These are phyloP conservation scores for Halteria grandinella DNA, from an alignment of 73 alveolate genomes.

Conservation along the genomic window DNA sequence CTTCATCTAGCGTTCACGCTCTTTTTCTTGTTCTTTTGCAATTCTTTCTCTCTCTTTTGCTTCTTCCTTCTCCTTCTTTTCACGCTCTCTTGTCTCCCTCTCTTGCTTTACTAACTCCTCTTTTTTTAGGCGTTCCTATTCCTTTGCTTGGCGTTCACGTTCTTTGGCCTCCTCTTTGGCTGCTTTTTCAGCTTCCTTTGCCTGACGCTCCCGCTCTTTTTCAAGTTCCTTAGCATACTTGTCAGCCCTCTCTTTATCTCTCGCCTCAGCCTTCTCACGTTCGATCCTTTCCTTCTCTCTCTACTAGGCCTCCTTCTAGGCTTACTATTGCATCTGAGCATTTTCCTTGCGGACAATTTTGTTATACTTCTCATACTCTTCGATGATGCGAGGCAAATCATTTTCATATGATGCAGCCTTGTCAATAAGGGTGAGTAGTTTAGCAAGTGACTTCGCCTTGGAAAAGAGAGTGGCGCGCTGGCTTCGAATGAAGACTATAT, in stretches of 20 bases:
- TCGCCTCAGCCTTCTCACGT: neutral
- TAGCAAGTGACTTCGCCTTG: neutral
- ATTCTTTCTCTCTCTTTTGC: neutral
- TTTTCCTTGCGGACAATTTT: conserved; percentile 21
- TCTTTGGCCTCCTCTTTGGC: conserved; percentile 16
- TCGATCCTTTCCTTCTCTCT: conserved; percentile 6
- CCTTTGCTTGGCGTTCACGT: neutral
- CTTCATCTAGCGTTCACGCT: conserved; percentile 22
- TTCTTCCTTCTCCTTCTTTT: conserved; percentile 17
- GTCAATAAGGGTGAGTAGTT: neutral
- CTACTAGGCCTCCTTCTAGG: neutral
- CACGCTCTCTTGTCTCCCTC: neutral
- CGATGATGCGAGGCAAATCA: conserved; percentile 5
- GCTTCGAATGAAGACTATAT: neutral
- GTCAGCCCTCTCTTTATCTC: neutral
- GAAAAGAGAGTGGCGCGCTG: neutral
- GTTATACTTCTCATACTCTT: conserved; percentile 19
- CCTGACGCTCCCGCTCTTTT: neutral
- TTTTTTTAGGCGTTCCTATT: neutral
- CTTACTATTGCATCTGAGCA: neutral
- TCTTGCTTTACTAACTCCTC: neutral
- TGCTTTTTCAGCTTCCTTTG: neutral
- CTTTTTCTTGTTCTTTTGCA: no score
- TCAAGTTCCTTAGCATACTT: conserved; percentile 23
- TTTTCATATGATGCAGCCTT: conserved; percentile 18